Conservation (phyloP, 2,329 filamentous ascomycete genomes). For the Sclerotinia trifoliorum region DNA sequence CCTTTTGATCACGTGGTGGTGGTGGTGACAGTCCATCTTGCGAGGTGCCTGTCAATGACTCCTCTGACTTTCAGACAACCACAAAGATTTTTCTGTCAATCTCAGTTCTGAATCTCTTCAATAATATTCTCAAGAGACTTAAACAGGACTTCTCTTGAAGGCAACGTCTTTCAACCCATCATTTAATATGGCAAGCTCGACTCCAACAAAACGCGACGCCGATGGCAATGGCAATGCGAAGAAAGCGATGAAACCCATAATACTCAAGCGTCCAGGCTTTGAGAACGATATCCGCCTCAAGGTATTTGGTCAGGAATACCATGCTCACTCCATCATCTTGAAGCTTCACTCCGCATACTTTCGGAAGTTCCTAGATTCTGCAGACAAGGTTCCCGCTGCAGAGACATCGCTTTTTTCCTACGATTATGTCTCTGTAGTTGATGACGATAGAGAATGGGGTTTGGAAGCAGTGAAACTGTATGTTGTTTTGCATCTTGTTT, state of each 20-base stretch:
- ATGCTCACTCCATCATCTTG: constrained; percentile 25
- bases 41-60: no score
- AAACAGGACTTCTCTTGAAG: no score
- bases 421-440: constrained; percentile 26
- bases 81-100: no score
- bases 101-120: no score
- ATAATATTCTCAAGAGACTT: neutral
- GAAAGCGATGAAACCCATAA: neutral
- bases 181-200: neutral
- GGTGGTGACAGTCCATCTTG: no score
- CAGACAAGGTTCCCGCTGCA: constrained; percentile 2
- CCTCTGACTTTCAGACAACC: no score
- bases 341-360: constrained; percentile 25
- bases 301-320: constrained; percentile 20
- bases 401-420: constrained; percentile 21
- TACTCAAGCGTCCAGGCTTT: neutral
- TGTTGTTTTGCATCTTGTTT: neutral
- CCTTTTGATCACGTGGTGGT: no score
- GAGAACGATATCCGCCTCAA: neutral
- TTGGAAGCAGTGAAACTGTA: constrained; percentile 18
- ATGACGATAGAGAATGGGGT: constrained; percentile 25
- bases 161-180: neutral
- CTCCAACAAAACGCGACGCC: neutral
- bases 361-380: constrained; percentile 17
- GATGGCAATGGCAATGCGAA: neutral